Base-by-base conservation (phyloP, 2,329 filamentous ascomycete genomes). In the Metarhizium anisopliae region DNA sequence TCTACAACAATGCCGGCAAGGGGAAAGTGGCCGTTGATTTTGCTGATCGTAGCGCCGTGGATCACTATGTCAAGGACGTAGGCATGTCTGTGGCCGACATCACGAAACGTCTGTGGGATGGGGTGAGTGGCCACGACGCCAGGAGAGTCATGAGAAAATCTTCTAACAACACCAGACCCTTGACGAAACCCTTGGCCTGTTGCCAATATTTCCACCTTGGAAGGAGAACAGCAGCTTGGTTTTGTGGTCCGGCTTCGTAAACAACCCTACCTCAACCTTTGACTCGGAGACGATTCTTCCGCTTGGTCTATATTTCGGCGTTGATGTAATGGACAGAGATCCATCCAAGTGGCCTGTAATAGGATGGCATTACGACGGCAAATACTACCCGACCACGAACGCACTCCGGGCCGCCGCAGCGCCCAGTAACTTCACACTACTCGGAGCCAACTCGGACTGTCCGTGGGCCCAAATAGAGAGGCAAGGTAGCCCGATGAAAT, bases 291-390 rank as follows among this genome's bases (percentile, higher is more conserved):
- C 74, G 2, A 64, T 79, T 13, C 65, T 78, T 11, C 77, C 77
- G 2, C 72, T 76, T 2, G 74, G 74, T 2, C 61, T 80, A 1
- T 73, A 68, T 55, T 67, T 75, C 61, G 70, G 70, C 61, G 66
- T 68, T 2, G 76, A 84, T 58, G 64, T 80, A 1, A 81, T 77
- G 0, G 77, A 77, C 0, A 71, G 76, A 6, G 75, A 82, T 57
- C 73, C 76, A 8, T 68, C 70, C 14, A 67, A 76, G 40, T 84
- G 81, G 81, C 68, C 63, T 14, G 63, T 80, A 0, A 68, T 72
- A 18, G 77, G 76, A 3, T 83, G 79, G 77, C 74, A 79, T 16
- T 83, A 81, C 61, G 76, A 80, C 56, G 74, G 74, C 49, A 64
- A 77, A n/a, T 77, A 77, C 58, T 84, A 82, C 60, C 63, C 71